Percentiles rank a stretch among this genome's conserved stretches.
Evolutionary conservation across 75 land plant species (phyloP).

Genomic region (Selaginella tamariscina): DNA sequence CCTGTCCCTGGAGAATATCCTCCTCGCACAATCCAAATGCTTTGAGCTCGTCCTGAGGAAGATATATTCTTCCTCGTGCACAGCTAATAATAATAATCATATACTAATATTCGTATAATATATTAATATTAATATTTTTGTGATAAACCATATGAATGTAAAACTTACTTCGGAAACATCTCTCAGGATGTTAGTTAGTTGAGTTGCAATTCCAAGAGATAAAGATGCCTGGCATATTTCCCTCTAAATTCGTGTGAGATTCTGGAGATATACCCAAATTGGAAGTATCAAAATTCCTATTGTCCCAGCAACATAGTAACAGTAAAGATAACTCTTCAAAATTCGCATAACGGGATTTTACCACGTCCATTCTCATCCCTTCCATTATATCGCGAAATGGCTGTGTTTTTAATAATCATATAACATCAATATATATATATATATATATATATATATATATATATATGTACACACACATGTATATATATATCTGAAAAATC

Average conservation of each 20-base stretch:
- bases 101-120: not conserved
- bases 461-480: too few relatives aligned
- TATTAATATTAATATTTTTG: not conserved
- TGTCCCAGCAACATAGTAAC: conserved; percentile 64
- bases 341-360: conserved; percentile 27
- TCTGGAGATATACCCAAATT: conserved; percentile 51
- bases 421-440: too few relatives aligned
- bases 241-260: conserved; percentile 28
- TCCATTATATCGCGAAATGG: conserved; percentile 49
- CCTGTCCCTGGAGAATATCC: conserved; percentile 31
- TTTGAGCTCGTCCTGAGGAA: conserved; percentile 51
- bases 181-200: conserved; percentile 42
- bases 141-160: too few relatives aligned
- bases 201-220: conserved; percentile 36
- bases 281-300: conserved; percentile 62
- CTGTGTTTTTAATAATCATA: too few relatives aligned
- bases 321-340: conserved; percentile 51
- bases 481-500: too few relatives aligned
- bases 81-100: too few relatives aligned
- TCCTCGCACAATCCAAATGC: conserved; percentile 33
- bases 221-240: conserved; percentile 38
- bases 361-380: conserved; percentile 45
- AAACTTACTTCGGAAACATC: conserved; percentile 44
- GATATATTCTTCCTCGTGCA: conserved; percentile 37
- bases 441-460: too few relatives aligned